A percentile compares a stretch with the other conserved stretches of the same genome.
phyloP scores from a whole-genome alignment of 1,139 yeast species.

The Sugiyamaella castrensis region DNA sequence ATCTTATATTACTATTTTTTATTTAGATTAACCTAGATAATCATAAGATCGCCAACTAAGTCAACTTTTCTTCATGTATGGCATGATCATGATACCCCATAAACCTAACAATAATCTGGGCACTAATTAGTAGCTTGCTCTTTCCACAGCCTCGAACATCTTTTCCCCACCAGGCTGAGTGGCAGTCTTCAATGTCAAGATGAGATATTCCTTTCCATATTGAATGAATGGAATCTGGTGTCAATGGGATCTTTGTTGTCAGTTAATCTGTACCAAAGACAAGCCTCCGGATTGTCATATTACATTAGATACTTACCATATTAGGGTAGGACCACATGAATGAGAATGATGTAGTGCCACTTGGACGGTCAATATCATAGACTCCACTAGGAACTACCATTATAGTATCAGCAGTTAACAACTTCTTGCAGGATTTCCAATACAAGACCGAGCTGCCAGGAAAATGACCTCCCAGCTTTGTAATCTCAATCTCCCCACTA shows the following conservation, averaged over 20 bases:
- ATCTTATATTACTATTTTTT: no score
- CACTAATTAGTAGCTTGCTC: conserved; percentile 18
- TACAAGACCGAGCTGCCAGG: conserved; percentile 24
- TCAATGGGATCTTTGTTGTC: conserved; percentile 18
- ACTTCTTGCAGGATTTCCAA: conserved; percentile 18
- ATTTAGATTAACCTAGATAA: no score
- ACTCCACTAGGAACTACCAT: conserved; percentile 20
- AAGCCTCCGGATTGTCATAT: background rate
- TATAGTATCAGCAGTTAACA: conserved; percentile 25
- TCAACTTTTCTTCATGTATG: no score
- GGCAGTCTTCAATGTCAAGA: conserved; percentile 19
- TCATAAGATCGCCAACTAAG: no score
- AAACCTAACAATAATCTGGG: conserved; percentile 18
- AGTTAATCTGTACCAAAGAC: no score
- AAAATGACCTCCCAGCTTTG: conserved; percentile 25
- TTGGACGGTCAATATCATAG: conserved; percentile 8
- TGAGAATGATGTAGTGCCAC: conserved; percentile 20
- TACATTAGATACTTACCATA: conserved; percentile 11
- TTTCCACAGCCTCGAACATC: conserved; percentile 19
- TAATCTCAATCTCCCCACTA: conserved; percentile 13
- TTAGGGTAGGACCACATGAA: conserved; percentile 28
- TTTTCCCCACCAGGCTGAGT: conserved; percentile 24
- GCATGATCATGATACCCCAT: conserved; percentile 13
- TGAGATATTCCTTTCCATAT: conserved; percentile 22
- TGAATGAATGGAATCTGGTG: conserved; percentile 17